A percentile compares a stretch with the other conserved stretches of the same genome.
These are phyloP conservation scores for Entophlyctis luteolus DNA, from an alignment of 192 early-diverging fungal genomes.

Conservation along the genomic window DNA sequence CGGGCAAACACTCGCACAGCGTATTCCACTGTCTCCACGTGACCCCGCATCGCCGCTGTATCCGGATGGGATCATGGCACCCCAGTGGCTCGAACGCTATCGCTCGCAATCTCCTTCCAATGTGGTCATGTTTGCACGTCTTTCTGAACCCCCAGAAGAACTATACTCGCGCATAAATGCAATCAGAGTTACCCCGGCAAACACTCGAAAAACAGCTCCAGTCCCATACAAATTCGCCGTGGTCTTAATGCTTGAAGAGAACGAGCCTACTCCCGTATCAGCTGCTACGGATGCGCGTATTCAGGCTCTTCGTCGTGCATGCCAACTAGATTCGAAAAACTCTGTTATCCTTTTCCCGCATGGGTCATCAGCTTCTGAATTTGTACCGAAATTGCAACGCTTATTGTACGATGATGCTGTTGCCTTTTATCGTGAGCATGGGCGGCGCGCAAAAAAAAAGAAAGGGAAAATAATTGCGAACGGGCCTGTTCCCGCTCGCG, in stretches of 20 bases:
- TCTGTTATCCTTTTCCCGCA: slow-evolving; percentile 64
- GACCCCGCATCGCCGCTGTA: slow-evolving; percentile 64
- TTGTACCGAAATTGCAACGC: slow-evolving; percentile 53
- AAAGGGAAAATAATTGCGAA: slow-evolving; percentile 40
- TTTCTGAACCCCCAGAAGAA: background rate
- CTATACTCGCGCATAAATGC: background rate
- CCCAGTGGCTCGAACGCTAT: slow-evolving; percentile 67
- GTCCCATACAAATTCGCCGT: slow-evolving; percentile 77
- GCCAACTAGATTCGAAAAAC: slow-evolving; percentile 64
- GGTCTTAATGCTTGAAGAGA: slow-evolving; percentile 66
- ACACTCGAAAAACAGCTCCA: too few relatives aligned
- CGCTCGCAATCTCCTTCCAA: slow-evolving; percentile 58
- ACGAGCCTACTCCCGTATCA: slow-evolving; percentile 58
- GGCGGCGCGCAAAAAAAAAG: slow-evolving; percentile 70
- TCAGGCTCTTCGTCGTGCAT: slow-evolving; percentile 58
- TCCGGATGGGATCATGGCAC: slow-evolving; percentile 80
- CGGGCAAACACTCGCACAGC: too few relatives aligned
- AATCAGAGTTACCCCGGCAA: too few relatives aligned
- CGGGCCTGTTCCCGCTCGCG: background rate
- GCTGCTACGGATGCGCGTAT: slow-evolving; percentile 68
- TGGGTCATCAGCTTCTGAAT: background rate
- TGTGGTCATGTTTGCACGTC: slow-evolving; percentile 52
- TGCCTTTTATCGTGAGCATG: slow-evolving; percentile 72
- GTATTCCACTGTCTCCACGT: slow-evolving; percentile 74
- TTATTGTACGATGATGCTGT: slow-evolving; percentile 64